These are phyloP conservation scores for Fragilariopsis cylindrus DNA, from an alignment of 108 stramenopile species.

Conservation along the genomic window DNA sequence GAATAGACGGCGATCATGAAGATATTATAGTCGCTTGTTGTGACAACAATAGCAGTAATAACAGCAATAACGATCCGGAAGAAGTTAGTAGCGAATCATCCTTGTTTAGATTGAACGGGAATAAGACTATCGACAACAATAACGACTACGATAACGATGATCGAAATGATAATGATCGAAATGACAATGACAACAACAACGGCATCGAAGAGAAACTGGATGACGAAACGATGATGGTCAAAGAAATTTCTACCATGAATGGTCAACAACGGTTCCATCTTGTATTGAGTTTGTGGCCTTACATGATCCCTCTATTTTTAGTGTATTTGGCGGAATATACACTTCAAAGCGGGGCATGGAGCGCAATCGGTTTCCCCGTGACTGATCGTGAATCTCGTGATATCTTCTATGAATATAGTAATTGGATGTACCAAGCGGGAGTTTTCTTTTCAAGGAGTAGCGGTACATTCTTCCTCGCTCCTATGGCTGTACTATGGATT, in stretches of 20 bases:
- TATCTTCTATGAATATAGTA: constrained; percentile 68
- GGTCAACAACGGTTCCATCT: constrained; percentile 35
- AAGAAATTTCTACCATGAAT: constrained; percentile 20
- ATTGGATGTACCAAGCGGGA: constrained; percentile 81
- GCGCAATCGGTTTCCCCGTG: constrained; percentile 79
- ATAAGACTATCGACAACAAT: neutral
- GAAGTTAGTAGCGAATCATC: neutral
- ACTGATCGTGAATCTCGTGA: constrained; percentile 41
- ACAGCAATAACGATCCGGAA: neutral
- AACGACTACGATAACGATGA: neutral
- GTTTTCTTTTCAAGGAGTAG: constrained; percentile 73
- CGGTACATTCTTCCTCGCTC: constrained; percentile 53
- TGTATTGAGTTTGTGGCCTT: constrained; percentile 60
- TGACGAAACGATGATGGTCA: neutral
- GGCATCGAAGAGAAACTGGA: neutral
- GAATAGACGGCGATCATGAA: neutral
- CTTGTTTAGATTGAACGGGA: neutral
- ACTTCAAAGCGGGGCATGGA: constrained; percentile 72
- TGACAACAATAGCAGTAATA: neutral
- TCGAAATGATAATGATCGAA: neutral
- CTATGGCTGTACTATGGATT: constrained; percentile 59
- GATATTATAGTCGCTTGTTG: neutral
- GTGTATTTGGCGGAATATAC: constrained; percentile 81
- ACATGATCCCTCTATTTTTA: constrained; percentile 72
- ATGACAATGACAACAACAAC: neutral